Evolutionary conservation across 2,329 filamentous ascomycete genomes (phyloP), one percentile per base, ranked within the genome.

Genomic region (Ophiognomonia clavigignenti-juglandacearum): DNA sequence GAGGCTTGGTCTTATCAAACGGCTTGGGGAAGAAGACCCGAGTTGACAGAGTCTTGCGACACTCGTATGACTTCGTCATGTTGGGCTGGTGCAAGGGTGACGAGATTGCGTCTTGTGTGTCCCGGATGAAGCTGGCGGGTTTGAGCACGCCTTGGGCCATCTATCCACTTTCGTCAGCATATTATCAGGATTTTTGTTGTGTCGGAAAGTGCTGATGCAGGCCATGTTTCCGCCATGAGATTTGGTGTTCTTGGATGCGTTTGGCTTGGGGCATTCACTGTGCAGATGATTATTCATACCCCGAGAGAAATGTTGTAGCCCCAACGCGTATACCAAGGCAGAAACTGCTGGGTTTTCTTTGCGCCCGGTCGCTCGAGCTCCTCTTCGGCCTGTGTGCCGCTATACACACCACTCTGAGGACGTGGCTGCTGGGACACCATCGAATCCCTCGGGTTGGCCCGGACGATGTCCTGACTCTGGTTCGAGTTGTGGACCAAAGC

Each of bases 1-100:
- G 45, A 34, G 45, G 32, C 34, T 47, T 43, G 32, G 34, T 40
- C 45, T 47, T 47, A 13, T 47, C 45, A 23, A 42, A 47, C 4
- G 45, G 45, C 34, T 38, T 47, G 1, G 45, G 45, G 34, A 43
- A 47, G 24, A 47, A 47, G 22, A 47, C 45, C 45, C 45, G 40
- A 26, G 32, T 11, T 14, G 45, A 34, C 16, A 47, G 39, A 23
- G 31, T 29, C 23, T 35, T 39, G n/a, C 45, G 45, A 24, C 45
- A 37, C 23, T 43, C 39, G 22, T 47, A 47, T 14, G 45, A 43
- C 5, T 36, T 43, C 9, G 36, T 37, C 34, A 47, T 13, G 13
- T 38, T 39, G 3, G 39, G 32, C 7, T 43, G 31, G n/a, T 47
- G 45, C 1, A 43, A 16, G 10, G 45, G 45, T 18, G 45, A 42